Evolutionary conservation across 2,329 filamentous ascomycete species (phyloP).

Genomic region (Colletotrichum noveboracense): DNA sequence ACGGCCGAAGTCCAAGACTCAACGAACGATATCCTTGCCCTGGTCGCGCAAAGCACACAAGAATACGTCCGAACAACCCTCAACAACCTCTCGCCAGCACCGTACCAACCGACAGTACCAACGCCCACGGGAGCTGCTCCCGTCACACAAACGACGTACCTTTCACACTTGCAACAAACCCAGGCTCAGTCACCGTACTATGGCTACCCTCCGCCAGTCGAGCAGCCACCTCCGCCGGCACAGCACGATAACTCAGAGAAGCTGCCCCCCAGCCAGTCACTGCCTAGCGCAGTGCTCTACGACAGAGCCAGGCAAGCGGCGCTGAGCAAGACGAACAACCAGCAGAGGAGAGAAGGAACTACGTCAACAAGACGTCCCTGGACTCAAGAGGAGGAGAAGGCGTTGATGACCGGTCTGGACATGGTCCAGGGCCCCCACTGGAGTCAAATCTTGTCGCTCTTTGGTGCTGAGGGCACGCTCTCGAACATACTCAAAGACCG

Average conservation of each 20-base stretch:
- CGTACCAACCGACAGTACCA: constrained; percentile 47
- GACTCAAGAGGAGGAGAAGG: constrained; percentile 89
- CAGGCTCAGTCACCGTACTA: constrained; percentile 25
- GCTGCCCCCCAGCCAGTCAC: constrained; percentile 62
- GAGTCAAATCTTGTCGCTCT: constrained; percentile 88
- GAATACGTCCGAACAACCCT: constrained; percentile 51
- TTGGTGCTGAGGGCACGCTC: constrained; percentile 79
- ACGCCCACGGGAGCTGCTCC: constrained; percentile 35
- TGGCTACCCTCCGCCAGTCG: constrained; percentile 21
- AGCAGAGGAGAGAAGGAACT: constrained; percentile 60
- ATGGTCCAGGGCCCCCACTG: constrained; percentile 90
- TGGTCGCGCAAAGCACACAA: constrained; percentile 49
- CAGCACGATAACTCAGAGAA: constrained; percentile 37
- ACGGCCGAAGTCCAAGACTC: constrained; percentile 38
- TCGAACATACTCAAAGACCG: constrained; percentile 86
- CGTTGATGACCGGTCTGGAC: constrained; percentile 86
- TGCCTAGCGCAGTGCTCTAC: constrained; percentile 60
- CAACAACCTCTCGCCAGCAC: constrained; percentile 45
- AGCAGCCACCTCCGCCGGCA: constrained; percentile 27
- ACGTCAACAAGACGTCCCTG: constrained; percentile 77
- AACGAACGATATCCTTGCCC: constrained; percentile 44
- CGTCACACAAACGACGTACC: constrained; percentile 38
- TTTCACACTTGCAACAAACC: constrained; percentile 43
- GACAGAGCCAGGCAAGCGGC: constrained; percentile 65
- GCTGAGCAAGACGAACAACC: constrained; percentile 59